Evolutionary conservation across 2,329 filamentous ascomycete species (phyloP), one percentile per base, ranked within the genome.

Genomic region (Bipolaris gigantea): DNA sequence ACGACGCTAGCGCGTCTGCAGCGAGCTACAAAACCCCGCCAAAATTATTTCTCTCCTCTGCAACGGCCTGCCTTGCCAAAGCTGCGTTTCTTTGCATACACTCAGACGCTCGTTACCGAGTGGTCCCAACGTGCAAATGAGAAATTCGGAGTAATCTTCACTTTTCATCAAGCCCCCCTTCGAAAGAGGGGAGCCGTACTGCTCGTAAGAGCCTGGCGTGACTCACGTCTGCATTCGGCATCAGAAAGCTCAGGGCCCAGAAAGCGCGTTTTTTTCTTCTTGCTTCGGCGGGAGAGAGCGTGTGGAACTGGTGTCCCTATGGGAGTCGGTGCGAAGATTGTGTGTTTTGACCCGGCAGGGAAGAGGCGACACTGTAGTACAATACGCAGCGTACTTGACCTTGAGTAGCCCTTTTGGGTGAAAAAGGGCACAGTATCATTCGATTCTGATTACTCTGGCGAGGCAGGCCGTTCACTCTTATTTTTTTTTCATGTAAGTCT

Each of bases 121-220:
- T 50, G 53, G 70, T 74, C 65, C 55, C 40, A 59, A 50, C 60
- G 76, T 79, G 90, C 90, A 92, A 91, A 91, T 92, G 90, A 91
- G 90, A 94, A 94, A 94, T 93, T 94, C 90, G 90, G 90, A 94
- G 90, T 89, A 94, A 87, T 92, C 89, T 92, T 90, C 89, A 91
- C 75, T 71, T 75, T 48, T 35, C 35, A 78, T 73, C 77, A 63
- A 72, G 75, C 70, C 23, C 51, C 72, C 72, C 70, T 67, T 67
- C 36, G 10, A 25, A 41, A 8, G 23, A 30, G 64, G 71, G 76
- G 75, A 30, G 73, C 75, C 73, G 65, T 64, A 75, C 90, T 89
- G 88, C 89, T 88, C 86, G 89, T 83, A 83, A 93, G 89, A 89
- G 89, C 83, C 88, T 88, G 84, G 84, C 89, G 89, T 89, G 88